A percentile compares a stretch with the other conserved stretches of the same genome.
phyloP scores from a whole-genome alignment of 192 early-diverging fungal species.

The Coemansia erecta region DNA sequence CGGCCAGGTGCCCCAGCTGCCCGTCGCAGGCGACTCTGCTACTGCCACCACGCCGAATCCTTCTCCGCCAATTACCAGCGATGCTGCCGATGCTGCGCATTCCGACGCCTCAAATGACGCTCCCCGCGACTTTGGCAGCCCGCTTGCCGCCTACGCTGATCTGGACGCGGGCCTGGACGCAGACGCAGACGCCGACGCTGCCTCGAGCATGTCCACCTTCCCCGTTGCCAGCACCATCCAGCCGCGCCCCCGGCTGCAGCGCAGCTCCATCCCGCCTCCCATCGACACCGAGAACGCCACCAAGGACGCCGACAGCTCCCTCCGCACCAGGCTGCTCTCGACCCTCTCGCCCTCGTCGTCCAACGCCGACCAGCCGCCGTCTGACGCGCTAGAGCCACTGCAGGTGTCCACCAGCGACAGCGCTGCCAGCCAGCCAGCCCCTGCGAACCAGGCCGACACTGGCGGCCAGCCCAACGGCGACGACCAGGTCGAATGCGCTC shows the following conservation, averaged over 20 bases:
- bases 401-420: not conserved
- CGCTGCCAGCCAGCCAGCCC: not conserved
- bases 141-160: conserved; percentile 2
- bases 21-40: no score
- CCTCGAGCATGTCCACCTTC: conserved; percentile 17
- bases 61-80: no score
- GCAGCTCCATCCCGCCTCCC: conserved; percentile 46
- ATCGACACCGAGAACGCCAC: conserved; percentile 46
- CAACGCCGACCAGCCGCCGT: not conserved
- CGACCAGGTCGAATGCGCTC: conserved; percentile 13
- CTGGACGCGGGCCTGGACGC: not conserved
- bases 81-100: not conserved
- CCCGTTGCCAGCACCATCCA: conserved; percentile 26
- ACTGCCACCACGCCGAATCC: no score
- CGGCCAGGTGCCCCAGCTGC: no score
- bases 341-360: conserved; percentile 22
- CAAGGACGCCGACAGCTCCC: conserved; percentile 24
- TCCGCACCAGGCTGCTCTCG: conserved; percentile 25
- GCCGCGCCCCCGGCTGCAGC: conserved; percentile 41
- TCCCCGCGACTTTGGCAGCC: conserved; percentile 1
- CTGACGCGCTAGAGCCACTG: conserved; percentile 11
- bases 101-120: not conserved
- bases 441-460: not conserved
- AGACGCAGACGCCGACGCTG: conserved; percentile 15
- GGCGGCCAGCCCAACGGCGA: not conserved